Evolutionary conservation across 2,329 filamentous ascomycete species (phyloP).

Genomic region (Neurospora sp.): DNA sequence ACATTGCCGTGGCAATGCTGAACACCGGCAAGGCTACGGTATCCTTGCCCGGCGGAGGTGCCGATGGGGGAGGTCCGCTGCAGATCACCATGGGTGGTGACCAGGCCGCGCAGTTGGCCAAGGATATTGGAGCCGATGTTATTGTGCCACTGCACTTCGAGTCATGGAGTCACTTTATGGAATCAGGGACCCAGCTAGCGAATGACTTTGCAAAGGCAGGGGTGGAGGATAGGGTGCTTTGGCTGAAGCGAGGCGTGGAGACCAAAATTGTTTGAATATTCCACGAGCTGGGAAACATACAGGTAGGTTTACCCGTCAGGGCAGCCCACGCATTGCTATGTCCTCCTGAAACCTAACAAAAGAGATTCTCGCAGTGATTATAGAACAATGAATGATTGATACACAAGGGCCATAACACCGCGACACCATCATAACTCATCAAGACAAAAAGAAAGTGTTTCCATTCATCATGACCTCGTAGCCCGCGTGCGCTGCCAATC

Average conservation of each 20-base stretch:
- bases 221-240: constrained; percentile 17
- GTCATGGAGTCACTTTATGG: constrained; percentile 34
- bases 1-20: constrained; percentile 29
- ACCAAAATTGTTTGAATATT: constrained; percentile 3
- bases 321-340: neutral
- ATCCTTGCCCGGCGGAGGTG: constrained; percentile 11
- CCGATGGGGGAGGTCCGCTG: constrained; percentile 16
- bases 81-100: constrained; percentile 36
- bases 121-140: constrained; percentile 29
- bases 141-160: constrained; percentile 39
- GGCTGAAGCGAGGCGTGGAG: constrained; percentile 13
- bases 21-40: constrained; percentile 30
- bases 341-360: neutral
- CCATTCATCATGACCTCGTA: neutral
- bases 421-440: neutral
- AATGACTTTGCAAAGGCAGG: constrained; percentile 25
- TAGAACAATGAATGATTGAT: neutral
- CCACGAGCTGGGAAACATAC: neutral
- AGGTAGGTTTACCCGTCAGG: neutral
- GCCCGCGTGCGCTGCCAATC: neutral
- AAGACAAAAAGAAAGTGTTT: neutral
- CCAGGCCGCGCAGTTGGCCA: constrained; percentile 28
- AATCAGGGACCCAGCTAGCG: constrained; percentile 23
- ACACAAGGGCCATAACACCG: neutral
- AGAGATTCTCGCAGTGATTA: neutral